Evolutionary conservation across 805 yeast species (phyloP), one percentile per base, ranked within the genome.

Genomic region (Sungouiozyma intestinalis): DNA sequence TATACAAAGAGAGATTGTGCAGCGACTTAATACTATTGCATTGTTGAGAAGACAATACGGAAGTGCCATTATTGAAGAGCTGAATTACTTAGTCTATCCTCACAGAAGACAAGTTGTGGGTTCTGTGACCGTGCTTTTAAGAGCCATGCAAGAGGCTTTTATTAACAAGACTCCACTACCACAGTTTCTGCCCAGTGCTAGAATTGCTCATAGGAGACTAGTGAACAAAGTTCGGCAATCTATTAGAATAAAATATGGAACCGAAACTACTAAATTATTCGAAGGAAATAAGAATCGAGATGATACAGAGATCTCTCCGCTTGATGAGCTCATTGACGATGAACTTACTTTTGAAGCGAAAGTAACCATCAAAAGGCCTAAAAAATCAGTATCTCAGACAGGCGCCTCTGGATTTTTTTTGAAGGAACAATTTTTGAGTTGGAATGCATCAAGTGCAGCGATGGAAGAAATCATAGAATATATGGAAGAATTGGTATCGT

Each of bases 361-460:
- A 24, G 9, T 11, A 24, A 16, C 13, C 17, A 7, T 35, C 19
- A 38, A 27, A 16, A 29, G 24, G 24, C 16, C 36, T 13, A 33
- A 31, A 4, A 20, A 9, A 5, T n/a, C 18, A 38, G 32, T n/a
- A 9, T 24, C 29, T 24, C 29, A 24, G 11, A 11, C 6, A 15
- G 35, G 40, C n/a, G 55, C 55, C 4, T 58, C 57, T 33, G 62
- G 59, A 15, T 51, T 51, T 29, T 45, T 64, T 3, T 42, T 66
- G 16, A 62, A 64, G 43, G 68, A 67, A 43, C 62, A 64, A 45
- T 63, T 68, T 42, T 53, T 73, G 48, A 63, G 71, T 42, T 73
- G 78, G 78, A 72, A 70, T 49, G 77, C 77, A 2, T 57, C 73
- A 1, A 66, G 67, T 43, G 66, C 72, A 2, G 74, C 75, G 0